A percentile compares a stretch with the other conserved stretches of the same genome.
Conservation (phyloP, 495 filamentous ascomycete species). For the Terfezia claveryi region DNA sequence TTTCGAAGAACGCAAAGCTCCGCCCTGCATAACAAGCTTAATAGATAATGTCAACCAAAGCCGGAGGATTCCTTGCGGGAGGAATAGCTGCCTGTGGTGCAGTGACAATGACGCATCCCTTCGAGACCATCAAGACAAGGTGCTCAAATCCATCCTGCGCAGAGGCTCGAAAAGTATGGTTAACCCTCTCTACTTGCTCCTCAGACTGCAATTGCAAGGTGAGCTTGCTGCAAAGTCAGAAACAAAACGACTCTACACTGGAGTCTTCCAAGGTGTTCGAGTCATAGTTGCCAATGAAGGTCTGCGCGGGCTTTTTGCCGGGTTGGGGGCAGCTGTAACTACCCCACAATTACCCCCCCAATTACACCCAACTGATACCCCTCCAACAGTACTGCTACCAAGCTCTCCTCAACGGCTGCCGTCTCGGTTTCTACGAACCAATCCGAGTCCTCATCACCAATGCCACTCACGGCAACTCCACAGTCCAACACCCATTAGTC, state of each 20-base stretch:
- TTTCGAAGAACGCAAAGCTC: too few species aligned
- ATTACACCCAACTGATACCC: neutral
- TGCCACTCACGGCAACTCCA: conserved; percentile 39
- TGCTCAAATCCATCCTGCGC: conserved; percentile 15
- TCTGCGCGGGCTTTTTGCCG: conserved; percentile 61
- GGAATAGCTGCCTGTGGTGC: conserved; percentile 93
- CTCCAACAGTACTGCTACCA: conserved; percentile 73
- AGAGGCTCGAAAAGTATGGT: neutral
- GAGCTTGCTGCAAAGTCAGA: conserved; percentile 74
- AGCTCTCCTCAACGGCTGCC: conserved; percentile 86
- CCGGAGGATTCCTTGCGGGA: conserved; percentile 63
- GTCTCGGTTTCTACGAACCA: conserved; percentile 93
- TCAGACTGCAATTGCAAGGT: conserved; percentile 82
- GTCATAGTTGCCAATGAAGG: conserved; percentile 90
- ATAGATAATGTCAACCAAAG: conserved; percentile 14
- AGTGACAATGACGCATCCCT: conserved; percentile 92
- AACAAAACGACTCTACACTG: conserved; percentile 67
- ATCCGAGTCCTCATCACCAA: conserved; percentile 47
- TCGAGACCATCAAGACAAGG: conserved; percentile 99
- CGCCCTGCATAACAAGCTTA: too few species aligned
- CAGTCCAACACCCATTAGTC: conserved; percentile 58
- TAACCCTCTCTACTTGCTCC: conserved; percentile 6
- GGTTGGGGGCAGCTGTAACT: conserved; percentile 63
- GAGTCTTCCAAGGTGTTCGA: conserved; percentile 76
- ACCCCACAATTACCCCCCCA: neutral